Conservation (phyloP, 2,329 filamentous ascomycete genomes). For the Fusarium siculi region DNA sequence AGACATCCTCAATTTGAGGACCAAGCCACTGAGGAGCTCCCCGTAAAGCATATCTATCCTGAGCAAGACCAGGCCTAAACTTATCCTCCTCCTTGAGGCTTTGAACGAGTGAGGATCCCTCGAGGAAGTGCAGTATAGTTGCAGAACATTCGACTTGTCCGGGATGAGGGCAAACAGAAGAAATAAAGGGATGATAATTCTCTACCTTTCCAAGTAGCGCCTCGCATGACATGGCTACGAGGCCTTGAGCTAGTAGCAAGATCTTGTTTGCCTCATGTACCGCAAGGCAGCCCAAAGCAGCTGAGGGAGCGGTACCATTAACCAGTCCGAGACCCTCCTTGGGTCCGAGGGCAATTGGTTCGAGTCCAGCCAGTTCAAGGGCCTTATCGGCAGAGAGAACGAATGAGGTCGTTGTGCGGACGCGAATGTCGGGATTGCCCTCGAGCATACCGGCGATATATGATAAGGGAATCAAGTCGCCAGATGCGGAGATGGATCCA, state of each 20-base stretch:
- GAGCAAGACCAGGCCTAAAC: rapidly evolving
- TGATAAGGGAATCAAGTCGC: neutral
- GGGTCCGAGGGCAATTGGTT: neutral
- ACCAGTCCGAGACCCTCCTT: neutral
- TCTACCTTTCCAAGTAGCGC: rapidly evolving
- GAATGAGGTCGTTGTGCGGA: rapidly evolving
- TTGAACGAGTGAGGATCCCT: neutral
- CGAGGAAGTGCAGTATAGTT: rapidly evolving
- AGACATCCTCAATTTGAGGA: neutral
- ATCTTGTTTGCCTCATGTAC: neutral
- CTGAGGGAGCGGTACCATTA: neutral
- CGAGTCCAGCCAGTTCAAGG: rapidly evolving
- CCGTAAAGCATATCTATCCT: neutral
- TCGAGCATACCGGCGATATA: neutral
- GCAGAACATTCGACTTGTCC: neutral
- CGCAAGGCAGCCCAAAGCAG: neutral
- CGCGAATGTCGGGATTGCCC: rapidly evolving
- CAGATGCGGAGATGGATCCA: neutral
- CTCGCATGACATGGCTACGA: neutral
- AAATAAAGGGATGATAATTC: neutral
- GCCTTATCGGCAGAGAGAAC: rapidly evolving
- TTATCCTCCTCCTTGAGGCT: rapidly evolving
- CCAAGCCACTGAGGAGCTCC: rapidly evolving
- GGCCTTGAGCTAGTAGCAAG: neutral
- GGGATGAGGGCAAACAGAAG: neutral